Conservation (phyloP, 2,329 filamentous ascomycete genomes). For the Fulvia fulva region DNA sequence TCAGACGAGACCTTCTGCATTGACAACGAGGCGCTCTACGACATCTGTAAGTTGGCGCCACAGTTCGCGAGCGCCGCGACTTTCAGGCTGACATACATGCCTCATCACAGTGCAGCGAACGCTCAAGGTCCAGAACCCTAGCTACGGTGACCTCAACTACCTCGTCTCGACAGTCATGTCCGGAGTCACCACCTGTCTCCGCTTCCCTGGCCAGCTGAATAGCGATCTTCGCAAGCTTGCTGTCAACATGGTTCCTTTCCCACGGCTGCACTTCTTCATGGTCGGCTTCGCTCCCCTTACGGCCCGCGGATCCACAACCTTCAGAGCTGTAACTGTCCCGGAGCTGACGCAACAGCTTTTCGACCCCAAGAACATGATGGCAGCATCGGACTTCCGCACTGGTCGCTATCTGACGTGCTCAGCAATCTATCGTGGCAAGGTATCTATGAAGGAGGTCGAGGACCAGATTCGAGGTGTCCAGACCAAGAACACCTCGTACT, state of each 20-base stretch:
- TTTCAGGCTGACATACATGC: neutral
- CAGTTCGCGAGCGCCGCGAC: neutral
- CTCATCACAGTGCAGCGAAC: constrained; percentile 58
- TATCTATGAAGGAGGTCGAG: constrained; percentile 99
- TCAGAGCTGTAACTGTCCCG: constrained; percentile 95
- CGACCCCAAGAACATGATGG: constrained; percentile 99
- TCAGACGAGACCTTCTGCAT: constrained; percentile 99
- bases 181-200: constrained; percentile 94
- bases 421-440: constrained; percentile 99
- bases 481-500: constrained; percentile 99
- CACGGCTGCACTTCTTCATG: constrained; percentile 99
- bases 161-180: constrained; percentile 99
- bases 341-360: constrained; percentile 99
- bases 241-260: constrained; percentile 99
- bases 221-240: constrained; percentile 98
- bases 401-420: constrained; percentile 99
- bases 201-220: constrained; percentile 99
- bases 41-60: constrained; percentile 80
- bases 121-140: constrained; percentile 96
- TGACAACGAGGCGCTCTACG: constrained; percentile 99
- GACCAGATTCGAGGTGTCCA: constrained; percentile 99
- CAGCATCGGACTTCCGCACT: constrained; percentile 98
- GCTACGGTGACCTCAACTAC: constrained; percentile 99
- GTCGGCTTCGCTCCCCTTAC: constrained; percentile 98
- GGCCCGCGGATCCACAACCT: constrained; percentile 84